Conservation (phyloP, 192 early-diverging fungal genomes). For the Pilobolus umbonatus region DNA sequence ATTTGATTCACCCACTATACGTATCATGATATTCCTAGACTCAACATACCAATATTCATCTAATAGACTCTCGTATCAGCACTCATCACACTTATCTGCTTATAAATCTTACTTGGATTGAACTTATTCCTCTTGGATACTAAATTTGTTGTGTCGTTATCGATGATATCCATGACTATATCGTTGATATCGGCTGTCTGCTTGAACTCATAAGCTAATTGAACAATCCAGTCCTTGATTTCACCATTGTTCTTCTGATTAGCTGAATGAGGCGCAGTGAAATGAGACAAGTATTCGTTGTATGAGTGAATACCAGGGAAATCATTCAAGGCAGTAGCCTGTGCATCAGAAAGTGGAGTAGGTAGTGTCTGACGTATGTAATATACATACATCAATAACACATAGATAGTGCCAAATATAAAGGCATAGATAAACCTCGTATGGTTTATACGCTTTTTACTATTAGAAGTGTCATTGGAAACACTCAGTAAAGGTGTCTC, state of each 20-base stretch:
- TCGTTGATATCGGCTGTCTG: conserved; percentile 4
- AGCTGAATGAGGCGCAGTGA: conserved; percentile 29
- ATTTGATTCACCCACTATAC: conserved; percentile 48
- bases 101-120: conserved; percentile 11
- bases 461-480: neutral
- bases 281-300: conserved; percentile 26
- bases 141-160: conserved; percentile 15
- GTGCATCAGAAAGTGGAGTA: conserved; percentile 11
- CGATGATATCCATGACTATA: conserved; percentile 20
- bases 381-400: conserved; percentile 5
- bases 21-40: conserved; percentile 58
- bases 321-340: conserved; percentile 11
- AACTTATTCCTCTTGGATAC: conserved; percentile 11
- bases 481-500: conserved; percentile 16
- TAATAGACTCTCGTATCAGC: no score
- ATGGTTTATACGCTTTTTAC: neutral
- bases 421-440: conserved; percentile 9
- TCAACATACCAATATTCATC: conserved; percentile 31
- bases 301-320: conserved; percentile 34
- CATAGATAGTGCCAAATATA: conserved; percentile 5
- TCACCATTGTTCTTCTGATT: conserved; percentile 25
- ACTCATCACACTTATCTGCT: no score
- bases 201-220: neutral
- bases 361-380: conserved; percentile 13
- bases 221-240: conserved; percentile 21